Percentiles rank a stretch among this genome's conserved stretches.
phyloP scores from a whole-genome alignment of 1,284 basidiomycete genomes.

The Chondrostereum purpureum region DNA sequence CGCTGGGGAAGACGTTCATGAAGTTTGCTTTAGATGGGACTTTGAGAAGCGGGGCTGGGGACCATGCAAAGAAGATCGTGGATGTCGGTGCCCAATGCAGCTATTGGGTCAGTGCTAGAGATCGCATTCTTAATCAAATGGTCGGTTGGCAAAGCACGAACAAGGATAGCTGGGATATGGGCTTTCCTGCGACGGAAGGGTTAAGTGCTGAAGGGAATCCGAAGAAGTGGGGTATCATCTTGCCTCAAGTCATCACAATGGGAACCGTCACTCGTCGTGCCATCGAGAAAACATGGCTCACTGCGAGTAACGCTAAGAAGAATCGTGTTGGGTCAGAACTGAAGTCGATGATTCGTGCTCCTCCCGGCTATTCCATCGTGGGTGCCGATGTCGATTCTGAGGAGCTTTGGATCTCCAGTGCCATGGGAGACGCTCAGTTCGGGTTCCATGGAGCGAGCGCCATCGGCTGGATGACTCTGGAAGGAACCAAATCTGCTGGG shows the following conservation, averaged over 20 bases:
- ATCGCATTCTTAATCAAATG: slow-evolving; percentile 90
- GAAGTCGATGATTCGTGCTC: slow-evolving; percentile 95
- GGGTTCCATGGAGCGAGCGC: slow-evolving; percentile 96
- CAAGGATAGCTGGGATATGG: slow-evolving; percentile 36
- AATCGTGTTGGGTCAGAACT: slow-evolving; percentile 97
- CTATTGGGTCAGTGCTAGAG: slow-evolving; percentile 95
- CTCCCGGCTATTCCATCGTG: slow-evolving; percentile 89
- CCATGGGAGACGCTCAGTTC: slow-evolving; percentile 98
- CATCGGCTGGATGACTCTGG: slow-evolving; percentile 99
- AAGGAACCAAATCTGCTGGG: slow-evolving; percentile 94
- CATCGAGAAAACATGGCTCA: slow-evolving; percentile 98
- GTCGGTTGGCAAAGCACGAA: slow-evolving; percentile 73
- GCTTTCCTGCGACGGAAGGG: slow-evolving; percentile 28
- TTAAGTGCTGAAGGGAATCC: slow-evolving; percentile 11
- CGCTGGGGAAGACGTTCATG: slow-evolving; percentile 86
- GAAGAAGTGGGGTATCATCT: slow-evolving; percentile 81
- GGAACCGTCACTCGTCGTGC: slow-evolving; percentile 96
- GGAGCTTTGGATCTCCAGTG: slow-evolving; percentile 98
- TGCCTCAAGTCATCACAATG: slow-evolving; percentile 97
- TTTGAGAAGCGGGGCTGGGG: slow-evolving; percentile 64
- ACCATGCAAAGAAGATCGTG: slow-evolving; percentile 78
- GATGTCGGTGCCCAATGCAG: slow-evolving; percentile 94
- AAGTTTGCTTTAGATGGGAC: slow-evolving; percentile 84
- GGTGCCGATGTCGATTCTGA: slow-evolving; percentile 99
- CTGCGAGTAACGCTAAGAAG: slow-evolving; percentile 96